Conservation (phyloP, 78 protist genomes). For the Blattamonas nauphoetae region DNA sequence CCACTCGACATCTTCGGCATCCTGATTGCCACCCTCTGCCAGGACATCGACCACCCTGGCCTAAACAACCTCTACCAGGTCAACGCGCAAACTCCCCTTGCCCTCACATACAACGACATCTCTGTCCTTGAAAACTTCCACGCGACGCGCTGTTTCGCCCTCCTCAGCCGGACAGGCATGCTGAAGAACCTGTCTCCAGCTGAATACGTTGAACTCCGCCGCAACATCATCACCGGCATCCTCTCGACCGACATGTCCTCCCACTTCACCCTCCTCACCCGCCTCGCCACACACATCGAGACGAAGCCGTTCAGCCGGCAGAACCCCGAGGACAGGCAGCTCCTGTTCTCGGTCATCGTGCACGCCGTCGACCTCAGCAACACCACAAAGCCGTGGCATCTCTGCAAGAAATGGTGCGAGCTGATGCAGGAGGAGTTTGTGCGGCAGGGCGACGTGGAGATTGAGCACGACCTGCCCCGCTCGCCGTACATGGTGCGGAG, state of each 20-base stretch:
- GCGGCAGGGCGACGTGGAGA: not conserved
- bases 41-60: slow-evolving; percentile 79
- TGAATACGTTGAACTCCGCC: not conserved
- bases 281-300: slow-evolving; percentile 7
- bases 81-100: slow-evolving; percentile 52
- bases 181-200: slow-evolving; percentile 1
- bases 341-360: not conserved
- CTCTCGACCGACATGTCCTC: slow-evolving; percentile 6
- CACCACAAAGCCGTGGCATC: not conserved
- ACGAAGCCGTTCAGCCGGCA: slow-evolving; percentile 1
- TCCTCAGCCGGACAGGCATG: not conserved
- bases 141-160: slow-evolving; percentile 28
- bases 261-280: slow-evolving; percentile 9
- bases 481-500: slow-evolving; percentile 3
- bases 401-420: slow-evolving; percentile 1
- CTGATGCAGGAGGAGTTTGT: slow-evolving; percentile 5
- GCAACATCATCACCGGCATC: not conserved
- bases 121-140: slow-evolving; percentile 71
- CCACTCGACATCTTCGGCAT: slow-evolving; percentile 44
- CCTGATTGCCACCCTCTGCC: slow-evolving; percentile 54
- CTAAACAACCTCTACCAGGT: slow-evolving; percentile 47
- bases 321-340: slow-evolving; percentile 16
- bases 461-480: not conserved
- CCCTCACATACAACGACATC: slow-evolving; percentile 56
- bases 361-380: slow-evolving; percentile 7